Evolutionary conservation across 805 yeast species (phyloP), one percentile per base, ranked within the genome.

Genomic region (Starmerella davenportii): DNA sequence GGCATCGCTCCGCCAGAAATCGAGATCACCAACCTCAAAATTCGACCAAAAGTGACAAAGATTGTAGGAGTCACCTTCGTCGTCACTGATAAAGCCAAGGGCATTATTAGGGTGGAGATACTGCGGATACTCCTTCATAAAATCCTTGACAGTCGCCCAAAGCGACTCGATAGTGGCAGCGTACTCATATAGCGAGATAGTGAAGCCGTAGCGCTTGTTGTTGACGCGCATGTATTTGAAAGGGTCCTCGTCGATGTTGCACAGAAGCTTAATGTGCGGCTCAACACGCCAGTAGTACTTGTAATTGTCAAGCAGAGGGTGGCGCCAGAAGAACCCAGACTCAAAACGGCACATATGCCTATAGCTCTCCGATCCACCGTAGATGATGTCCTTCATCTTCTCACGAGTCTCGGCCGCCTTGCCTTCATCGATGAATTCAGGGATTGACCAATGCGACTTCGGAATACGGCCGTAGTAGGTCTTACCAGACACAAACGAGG

Each of bases 281-380:
- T 84, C 95, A 28, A 84, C 85, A 58, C 93, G 74, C 95, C 94
- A 84, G 65, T 80, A 81, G 69, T 77, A 82, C 52, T 76, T 79
- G 66, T 76, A 84, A 20, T 73, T 70, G 43, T 64, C 60, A 58
- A 82, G 52, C 36, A 74, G 59, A 37, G 69, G 70, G 54, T 79
- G 81, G 55, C 76, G 66, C 69, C 74, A 81, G 63, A 81, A 78
- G 56, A 76, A 77, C 1, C 93, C 93, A 15, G 84, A 71, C 57
- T 79, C 84, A 59, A 70, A 82, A 48, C 95, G 70, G 59, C 93
- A 82, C 93, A 84, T 79, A 60, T 79, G 87, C 54, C 93, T 72
- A 61, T 81, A 82, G 15, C 84, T 66, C 44, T 69, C 74, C 13
- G 76, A 65, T 41, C 66, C 77, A 39, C 92, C 93, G 56, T 80